phyloP scores from a whole-genome alignment of 176 grass and related monocot genomes.

The Carex cristatella region DNA sequence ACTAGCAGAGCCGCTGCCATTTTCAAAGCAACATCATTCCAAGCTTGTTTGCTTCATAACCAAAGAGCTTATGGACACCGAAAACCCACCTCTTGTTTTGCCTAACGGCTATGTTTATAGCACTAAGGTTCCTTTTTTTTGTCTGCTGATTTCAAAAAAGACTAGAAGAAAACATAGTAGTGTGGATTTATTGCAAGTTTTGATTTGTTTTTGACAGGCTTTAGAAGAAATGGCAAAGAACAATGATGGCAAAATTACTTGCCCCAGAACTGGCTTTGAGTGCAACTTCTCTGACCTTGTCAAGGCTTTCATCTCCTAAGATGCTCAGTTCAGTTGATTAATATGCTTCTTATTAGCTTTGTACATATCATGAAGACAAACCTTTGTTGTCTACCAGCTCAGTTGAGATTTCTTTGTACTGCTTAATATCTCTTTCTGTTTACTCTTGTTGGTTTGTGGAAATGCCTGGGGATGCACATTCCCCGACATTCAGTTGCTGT shows the following conservation, averaged over 20 bases:
- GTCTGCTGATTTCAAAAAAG: background rate
- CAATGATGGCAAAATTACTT: slow-evolving; percentile 71
- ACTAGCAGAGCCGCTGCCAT: slow-evolving; percentile 72
- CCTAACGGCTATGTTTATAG: slow-evolving; percentile 95
- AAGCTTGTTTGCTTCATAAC: slow-evolving; percentile 97
- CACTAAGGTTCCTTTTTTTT: slow-evolving; percentile 44
- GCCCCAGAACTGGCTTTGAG: slow-evolving; percentile 58
- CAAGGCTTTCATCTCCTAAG: slow-evolving; percentile 63
- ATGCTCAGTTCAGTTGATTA: background rate
- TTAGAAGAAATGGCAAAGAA: slow-evolving; percentile 91
- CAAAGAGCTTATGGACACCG: slow-evolving; percentile 95
- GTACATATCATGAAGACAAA: slow-evolving; percentile 18
- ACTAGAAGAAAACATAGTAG: background rate
- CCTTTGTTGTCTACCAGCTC: slow-evolving; percentile 2
- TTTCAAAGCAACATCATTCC: slow-evolving; percentile 89
- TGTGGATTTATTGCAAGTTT: background rate
- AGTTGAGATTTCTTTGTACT: slow-evolving; percentile 5
- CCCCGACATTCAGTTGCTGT: background rate
- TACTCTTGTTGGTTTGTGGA: background rate
- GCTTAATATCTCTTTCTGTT: background rate
- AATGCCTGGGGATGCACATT: background rate
- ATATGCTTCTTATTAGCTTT: slow-evolving; percentile 21
- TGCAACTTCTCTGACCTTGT: slow-evolving; percentile 69
- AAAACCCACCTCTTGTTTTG: slow-evolving; percentile 83
- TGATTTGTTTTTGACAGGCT: slow-evolving; percentile 38